A percentile compares a stretch with the other conserved stretches of the same genome.
Evolutionary conservation across 805 yeast species (phyloP).

Genomic region (Wickerhamomyces strasburgensis): DNA sequence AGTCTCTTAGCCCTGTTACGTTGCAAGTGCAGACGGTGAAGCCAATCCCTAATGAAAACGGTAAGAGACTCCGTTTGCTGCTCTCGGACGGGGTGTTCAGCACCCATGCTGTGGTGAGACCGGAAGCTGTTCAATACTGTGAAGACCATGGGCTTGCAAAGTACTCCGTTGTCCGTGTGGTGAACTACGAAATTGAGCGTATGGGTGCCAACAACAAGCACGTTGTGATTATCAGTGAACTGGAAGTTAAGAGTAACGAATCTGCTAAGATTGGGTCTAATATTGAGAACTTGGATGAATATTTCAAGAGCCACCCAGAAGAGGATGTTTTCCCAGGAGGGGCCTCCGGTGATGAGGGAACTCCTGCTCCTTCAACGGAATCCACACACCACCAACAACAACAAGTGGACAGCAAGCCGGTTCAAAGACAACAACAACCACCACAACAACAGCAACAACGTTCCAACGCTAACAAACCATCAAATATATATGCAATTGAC

Average conservation of each 20-base stretch:
- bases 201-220: constrained; percentile 33
- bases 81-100: constrained; percentile 48
- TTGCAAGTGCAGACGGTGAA: constrained; percentile 33
- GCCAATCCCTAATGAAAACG: constrained; percentile 35
- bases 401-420: not conserved
- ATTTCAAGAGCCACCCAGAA: constrained; percentile 53
- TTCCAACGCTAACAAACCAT: constrained; percentile 24
- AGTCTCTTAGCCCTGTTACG: constrained; percentile 24
- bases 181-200: constrained; percentile 35
- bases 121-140: constrained; percentile 40
- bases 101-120: constrained; percentile 50
- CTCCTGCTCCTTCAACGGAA: constrained; percentile 22
- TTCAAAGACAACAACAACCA: constrained; percentile 6
- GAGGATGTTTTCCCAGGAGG: constrained; percentile 32
- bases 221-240: constrained; percentile 24
- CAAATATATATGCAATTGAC: constrained; percentile 67
- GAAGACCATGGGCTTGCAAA: constrained; percentile 43
- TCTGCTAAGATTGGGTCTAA: constrained; percentile 35
- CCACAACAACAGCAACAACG: constrained; percentile 8
- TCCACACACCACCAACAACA: constrained; percentile 1
- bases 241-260: constrained; percentile 29
- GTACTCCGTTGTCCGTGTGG: constrained; percentile 36
- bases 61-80: constrained; percentile 40
- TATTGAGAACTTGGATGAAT: constrained; percentile 47
- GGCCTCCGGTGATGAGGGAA: constrained; percentile 15